Percentiles rank a stretch among this genome's conserved stretches.
Conservation (phyloP, 208 protist genomes). For the Wallacemonas rigidus region DNA sequence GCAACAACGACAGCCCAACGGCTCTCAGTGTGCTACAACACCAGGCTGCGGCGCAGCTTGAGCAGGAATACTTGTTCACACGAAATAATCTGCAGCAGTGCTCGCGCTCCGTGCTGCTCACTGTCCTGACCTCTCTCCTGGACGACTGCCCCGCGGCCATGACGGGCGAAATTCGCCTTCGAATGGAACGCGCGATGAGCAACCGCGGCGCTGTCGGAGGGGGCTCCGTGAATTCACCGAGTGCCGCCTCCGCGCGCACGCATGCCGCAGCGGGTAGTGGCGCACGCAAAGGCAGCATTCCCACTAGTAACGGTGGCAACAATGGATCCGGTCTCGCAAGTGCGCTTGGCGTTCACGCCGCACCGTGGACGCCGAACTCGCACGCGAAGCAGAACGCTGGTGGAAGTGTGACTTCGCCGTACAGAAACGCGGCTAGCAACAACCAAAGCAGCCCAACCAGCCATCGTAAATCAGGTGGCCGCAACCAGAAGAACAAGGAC, state of each 20-base stretch:
- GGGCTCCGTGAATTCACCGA: slow-evolving; percentile 14
- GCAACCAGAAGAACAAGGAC: slow-evolving; percentile 62
- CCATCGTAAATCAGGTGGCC: slow-evolving; percentile 35
- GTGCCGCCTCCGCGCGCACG: slow-evolving; percentile 12
- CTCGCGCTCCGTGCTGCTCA: slow-evolving; percentile 54
- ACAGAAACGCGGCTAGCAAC: slow-evolving; percentile 26
- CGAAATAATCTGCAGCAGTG: slow-evolving; percentile 62
- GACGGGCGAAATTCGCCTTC: slow-evolving; percentile 46
- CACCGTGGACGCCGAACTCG: slow-evolving; percentile 22
- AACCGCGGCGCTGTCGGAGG: slow-evolving; percentile 17
- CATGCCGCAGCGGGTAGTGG: slow-evolving; percentile 4
- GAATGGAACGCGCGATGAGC: slow-evolving; percentile 58
- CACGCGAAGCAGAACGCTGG: slow-evolving; percentile 6
- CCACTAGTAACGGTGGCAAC: slow-evolving; percentile 3
- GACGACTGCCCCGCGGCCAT: slow-evolving; percentile 67
- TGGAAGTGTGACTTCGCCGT: slow-evolving; percentile 10
- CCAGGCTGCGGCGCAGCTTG: slow-evolving; percentile 44
- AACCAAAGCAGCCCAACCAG: slow-evolving; percentile 28
- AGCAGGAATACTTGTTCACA: slow-evolving; percentile 67
- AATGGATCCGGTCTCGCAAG: neutral
- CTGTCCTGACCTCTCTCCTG: slow-evolving; percentile 65
- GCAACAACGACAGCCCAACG: slow-evolving; percentile 30
- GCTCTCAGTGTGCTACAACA: slow-evolving; percentile 42
- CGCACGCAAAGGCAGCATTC: slow-evolving; percentile 22
- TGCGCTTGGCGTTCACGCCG: slow-evolving; percentile 15